Evolutionary conservation across 2,329 filamentous ascomycete genomes (phyloP).

Genomic region (Aspergillus sojae): DNA sequence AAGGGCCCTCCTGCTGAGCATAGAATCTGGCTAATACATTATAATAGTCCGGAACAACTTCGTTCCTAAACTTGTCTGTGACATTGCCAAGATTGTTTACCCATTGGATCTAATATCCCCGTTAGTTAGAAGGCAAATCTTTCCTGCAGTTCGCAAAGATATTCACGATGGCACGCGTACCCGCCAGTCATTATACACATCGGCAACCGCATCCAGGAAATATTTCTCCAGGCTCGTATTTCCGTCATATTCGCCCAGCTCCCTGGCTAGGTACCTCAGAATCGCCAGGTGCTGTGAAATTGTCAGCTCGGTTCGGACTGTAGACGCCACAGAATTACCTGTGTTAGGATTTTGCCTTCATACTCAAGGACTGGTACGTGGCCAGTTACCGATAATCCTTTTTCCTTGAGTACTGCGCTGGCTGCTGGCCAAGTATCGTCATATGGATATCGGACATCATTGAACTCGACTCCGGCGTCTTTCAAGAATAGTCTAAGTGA

Average conservation of each 20-base stretch:
- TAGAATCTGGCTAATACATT: constrained; percentile 35
- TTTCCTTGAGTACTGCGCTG: constrained; percentile 30
- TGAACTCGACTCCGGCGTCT: constrained; percentile 30
- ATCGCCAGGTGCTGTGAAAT: constrained; percentile 29
- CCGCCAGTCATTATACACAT: constrained; percentile 46
- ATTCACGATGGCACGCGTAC: constrained; percentile 24
- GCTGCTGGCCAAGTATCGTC: constrained; percentile 30
- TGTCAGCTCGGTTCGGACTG: neutral
- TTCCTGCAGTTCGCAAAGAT: neutral
- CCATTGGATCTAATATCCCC: constrained; percentile 24
- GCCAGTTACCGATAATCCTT: constrained; percentile 33
- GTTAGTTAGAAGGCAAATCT: neutral
- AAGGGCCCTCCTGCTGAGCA: constrained; percentile 34
- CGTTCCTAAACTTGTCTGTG: constrained; percentile 37
- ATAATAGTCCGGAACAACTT: constrained; percentile 33
- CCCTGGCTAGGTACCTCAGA: constrained; percentile 40
- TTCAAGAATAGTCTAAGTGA: constrained; percentile 31
- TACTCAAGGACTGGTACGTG: constrained; percentile 41
- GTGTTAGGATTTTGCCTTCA: constrained; percentile 32
- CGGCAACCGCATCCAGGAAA: constrained; percentile 39
- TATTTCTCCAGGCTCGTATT: constrained; percentile 42
- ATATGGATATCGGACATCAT: constrained; percentile 32
- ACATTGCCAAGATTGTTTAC: constrained; percentile 27
- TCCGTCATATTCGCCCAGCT: constrained; percentile 41
- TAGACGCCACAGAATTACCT: constrained; percentile 8